Conservation (phyloP, 345 rosid species). For the Theobroma cacao region DNA sequence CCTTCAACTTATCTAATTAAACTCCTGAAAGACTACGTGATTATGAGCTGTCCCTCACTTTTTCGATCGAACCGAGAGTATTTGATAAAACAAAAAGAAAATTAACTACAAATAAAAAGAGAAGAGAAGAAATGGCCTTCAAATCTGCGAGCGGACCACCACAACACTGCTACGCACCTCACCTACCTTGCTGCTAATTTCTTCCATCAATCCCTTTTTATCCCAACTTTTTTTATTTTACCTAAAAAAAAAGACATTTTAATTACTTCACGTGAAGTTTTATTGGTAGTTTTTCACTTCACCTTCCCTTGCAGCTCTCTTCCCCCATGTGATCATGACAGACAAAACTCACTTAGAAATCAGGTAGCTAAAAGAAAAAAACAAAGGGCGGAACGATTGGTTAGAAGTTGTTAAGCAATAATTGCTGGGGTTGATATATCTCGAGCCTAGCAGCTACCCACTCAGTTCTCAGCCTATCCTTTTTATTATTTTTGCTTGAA, state of each 20-base stretch:
- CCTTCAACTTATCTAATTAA: background rate
- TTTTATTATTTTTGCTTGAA: background rate
- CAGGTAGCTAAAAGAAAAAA: conserved; percentile 26
- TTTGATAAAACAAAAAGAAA: conserved; percentile 1
- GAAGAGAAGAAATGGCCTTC: background rate
- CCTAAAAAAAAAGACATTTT: background rate
- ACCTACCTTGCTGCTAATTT: conserved; percentile 11
- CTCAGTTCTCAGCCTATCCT: background rate
- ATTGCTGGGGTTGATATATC: conserved; percentile 2
- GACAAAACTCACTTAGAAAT: conserved; percentile 6
- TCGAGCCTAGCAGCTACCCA: background rate
- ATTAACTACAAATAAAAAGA: background rate
- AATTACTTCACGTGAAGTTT: background rate
- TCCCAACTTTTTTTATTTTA: background rate
- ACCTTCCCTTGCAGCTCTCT: background rate
- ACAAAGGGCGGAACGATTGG: conserved; percentile 30
- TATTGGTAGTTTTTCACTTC: background rate
- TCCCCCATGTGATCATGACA: background rate
- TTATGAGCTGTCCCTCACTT: conserved; percentile 6
- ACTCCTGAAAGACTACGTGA: background rate
- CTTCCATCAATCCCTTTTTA: background rate
- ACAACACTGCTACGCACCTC: background rate
- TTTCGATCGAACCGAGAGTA: background rate
- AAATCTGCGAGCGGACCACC: conserved; percentile 29
- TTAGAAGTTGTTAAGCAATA: conserved; percentile 15